These are phyloP conservation scores for Colletotrichum cordylinicola DNA, from an alignment of 2,329 filamentous ascomycete genomes.

Conservation along the genomic window DNA sequence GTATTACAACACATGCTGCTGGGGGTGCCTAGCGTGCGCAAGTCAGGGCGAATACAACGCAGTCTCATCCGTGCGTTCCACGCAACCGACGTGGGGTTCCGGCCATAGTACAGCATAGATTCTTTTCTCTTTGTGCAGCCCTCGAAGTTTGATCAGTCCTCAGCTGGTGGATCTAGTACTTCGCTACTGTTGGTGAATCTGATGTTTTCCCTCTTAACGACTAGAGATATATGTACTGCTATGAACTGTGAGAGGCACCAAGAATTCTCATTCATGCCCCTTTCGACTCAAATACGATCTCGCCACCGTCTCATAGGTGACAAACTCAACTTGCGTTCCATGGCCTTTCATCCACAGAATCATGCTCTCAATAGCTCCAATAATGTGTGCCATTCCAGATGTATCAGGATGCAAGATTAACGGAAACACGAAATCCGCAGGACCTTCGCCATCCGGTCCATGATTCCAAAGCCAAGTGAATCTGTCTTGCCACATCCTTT, in stretches of 20 bases:
- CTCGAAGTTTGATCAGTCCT: not conserved
- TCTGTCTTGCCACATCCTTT: constrained; percentile 66
- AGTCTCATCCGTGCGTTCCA: not conserved
- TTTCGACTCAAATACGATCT: not conserved
- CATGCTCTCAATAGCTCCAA: constrained; percentile 45
- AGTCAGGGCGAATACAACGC: not conserved
- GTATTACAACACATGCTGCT: not conserved
- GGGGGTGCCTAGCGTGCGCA: not conserved
- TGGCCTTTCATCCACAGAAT: not conserved
- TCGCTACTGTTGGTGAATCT: not conserved
- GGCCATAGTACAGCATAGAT: not conserved
- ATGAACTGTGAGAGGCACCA: not conserved
- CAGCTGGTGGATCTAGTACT: too few species aligned
- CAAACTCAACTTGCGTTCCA: not conserved
- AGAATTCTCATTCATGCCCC: not conserved
- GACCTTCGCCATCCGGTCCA: constrained; percentile 30
- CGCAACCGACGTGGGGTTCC: not conserved
- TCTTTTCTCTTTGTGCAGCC: too few species aligned
- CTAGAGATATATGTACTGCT: not conserved
- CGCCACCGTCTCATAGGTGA: not conserved
- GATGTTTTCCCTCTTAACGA: not conserved
- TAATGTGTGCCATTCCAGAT: constrained; percentile 65
- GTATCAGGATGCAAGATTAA: constrained; percentile 63
- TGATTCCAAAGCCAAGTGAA: constrained; percentile 61
- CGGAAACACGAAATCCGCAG: constrained; percentile 50